Base-by-base conservation (phyloP, 2,329 filamentous ascomycete genomes). In the Ilyonectria robusta region DNA sequence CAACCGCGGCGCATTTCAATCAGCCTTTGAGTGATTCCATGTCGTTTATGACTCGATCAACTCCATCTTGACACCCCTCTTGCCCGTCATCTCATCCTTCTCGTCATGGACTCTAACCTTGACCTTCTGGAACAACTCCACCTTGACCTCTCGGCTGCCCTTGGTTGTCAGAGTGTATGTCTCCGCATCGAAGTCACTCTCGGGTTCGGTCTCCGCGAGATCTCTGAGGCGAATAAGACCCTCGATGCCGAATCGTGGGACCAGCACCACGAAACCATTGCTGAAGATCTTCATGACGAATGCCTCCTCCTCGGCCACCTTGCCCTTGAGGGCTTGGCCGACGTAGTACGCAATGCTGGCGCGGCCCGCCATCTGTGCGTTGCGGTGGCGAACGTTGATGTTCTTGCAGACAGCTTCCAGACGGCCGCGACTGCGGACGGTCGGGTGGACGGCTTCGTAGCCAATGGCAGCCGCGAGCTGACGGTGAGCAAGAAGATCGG, bases 331-430 rank as follows among this genome's bases (percentile, higher is more conserved):
- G 13, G 95, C 94, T 83, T 99, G 96, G 0, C 96, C 96, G 55
- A 99, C 96, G 79, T 98, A 99, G 84, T 98, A 99, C 75, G 97
- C 95, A 70, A 99, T 95, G 74, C 93, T 96, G 29, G 96, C 95
- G 66, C 96, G 91, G 40, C 95, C 95, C 3, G 96, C 96, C 82
- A 97, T 92, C 82, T 99, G 96, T 35, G 96, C 96, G 81, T 99
- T 99, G 77, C 96, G 94, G 81, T 99, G 96, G 8, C 96, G 92
- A 65, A 96, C 91, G 81, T 99, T 99, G 88, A 99, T 98, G 84
- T 99, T 99, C 81, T 94, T 95, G 88, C 96, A 98, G 26, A 99
- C 94, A 64, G 91, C 93, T 81, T 98, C 95, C 62, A 99, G 91
- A 74, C 94, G 94, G 72, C 91, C 90, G 70, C 94, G 92, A 73